phyloP scores from a whole-genome alignment of 371 early-diverging fungal species.

The Conidiobolus incongruus region DNA sequence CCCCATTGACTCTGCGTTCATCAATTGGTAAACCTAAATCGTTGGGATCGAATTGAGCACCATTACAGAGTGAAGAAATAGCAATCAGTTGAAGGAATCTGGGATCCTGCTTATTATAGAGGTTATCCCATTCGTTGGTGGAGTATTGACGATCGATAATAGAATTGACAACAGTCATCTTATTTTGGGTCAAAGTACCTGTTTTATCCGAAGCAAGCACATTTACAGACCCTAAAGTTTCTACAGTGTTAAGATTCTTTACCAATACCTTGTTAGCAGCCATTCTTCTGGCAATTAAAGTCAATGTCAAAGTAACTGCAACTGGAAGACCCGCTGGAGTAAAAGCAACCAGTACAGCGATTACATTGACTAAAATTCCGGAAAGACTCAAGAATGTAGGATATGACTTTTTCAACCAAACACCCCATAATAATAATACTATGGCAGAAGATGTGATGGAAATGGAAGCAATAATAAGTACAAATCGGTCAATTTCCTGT shows the following conservation, averaged over 20 bases:
- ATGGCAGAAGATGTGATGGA: slow-evolving; percentile 30
- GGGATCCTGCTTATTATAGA: slow-evolving; percentile 6
- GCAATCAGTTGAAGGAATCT: slow-evolving; percentile 5
- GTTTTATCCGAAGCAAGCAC: slow-evolving; percentile 35
- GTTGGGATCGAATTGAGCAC: slow-evolving; percentile 24
- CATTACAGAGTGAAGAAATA: slow-evolving; percentile 28
- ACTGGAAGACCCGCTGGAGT: slow-evolving; percentile 82
- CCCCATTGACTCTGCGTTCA: slow-evolving; percentile 33
- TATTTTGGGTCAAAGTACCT: slow-evolving; percentile 40
- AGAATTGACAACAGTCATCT: slow-evolving; percentile 26
- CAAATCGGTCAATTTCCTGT: slow-evolving; percentile 59
- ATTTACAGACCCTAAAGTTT: slow-evolving; percentile 39
- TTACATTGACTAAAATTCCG: slow-evolving; percentile 25
- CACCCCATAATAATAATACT: slow-evolving; percentile 34
- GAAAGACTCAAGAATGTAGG: slow-evolving; percentile 9
- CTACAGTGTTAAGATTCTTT: slow-evolving; percentile 34
- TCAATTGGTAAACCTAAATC: slow-evolving; percentile 15
- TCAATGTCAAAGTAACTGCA: slow-evolving; percentile 3
- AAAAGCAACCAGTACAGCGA: slow-evolving; percentile 51
- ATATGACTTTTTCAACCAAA: slow-evolving; percentile 20
- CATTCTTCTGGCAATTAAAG: slow-evolving; percentile 15
- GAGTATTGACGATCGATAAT: slow-evolving; percentile 14
- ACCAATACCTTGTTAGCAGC: slow-evolving; percentile 23
- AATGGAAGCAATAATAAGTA: slow-evolving; percentile 20
- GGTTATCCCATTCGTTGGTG: slow-evolving; percentile 9